These are phyloP conservation scores for Venustampulla echinocandica DNA, from an alignment of 495 filamentous ascomycete genomes.

Conservation along the genomic window DNA sequence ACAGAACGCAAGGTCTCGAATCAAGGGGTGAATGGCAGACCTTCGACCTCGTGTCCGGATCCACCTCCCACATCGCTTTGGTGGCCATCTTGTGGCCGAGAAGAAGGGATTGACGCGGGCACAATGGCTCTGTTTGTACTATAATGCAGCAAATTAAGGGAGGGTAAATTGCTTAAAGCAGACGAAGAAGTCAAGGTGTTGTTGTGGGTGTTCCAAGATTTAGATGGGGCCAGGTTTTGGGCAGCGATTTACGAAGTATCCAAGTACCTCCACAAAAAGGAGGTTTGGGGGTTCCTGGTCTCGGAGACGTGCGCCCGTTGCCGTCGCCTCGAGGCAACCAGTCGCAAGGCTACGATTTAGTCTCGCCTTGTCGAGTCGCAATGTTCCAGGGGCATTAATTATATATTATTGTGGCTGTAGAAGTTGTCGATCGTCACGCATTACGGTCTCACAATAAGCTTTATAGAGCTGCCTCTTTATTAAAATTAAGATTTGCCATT, in stretches of 20 bases:
- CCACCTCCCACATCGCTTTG: constrained; percentile 85
- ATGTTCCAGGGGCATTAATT: too few relatives aligned
- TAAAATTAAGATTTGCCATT: too few relatives aligned
- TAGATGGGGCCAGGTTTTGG: too few relatives aligned
- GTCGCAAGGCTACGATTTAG: constrained; percentile 3
- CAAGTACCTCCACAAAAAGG: background rate
- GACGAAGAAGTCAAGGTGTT: too few relatives aligned
- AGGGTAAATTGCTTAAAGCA: background rate
- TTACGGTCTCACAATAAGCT: too few relatives aligned
- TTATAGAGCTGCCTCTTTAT: too few relatives aligned
- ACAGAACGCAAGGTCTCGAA: background rate
- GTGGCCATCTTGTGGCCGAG: constrained; percentile 11
- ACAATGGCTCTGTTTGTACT: background rate
- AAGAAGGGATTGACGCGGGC: background rate
- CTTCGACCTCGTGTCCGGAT: constrained; percentile 90
- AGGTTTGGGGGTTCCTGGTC: background rate
- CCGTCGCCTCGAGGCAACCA: background rate
- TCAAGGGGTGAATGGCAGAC: too few relatives aligned
- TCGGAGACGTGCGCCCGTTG: background rate
- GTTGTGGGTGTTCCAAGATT: too few relatives aligned
- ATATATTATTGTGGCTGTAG: too few relatives aligned
- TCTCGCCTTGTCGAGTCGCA: too few relatives aligned
- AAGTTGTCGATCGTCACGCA: too few relatives aligned
- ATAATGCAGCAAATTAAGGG: background rate
- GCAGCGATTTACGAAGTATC: too few relatives aligned